These are phyloP conservation scores for Stropharia rugosoannulata DNA, from an alignment of 768 basidiomycete genomes.

Conservation along the genomic window DNA sequence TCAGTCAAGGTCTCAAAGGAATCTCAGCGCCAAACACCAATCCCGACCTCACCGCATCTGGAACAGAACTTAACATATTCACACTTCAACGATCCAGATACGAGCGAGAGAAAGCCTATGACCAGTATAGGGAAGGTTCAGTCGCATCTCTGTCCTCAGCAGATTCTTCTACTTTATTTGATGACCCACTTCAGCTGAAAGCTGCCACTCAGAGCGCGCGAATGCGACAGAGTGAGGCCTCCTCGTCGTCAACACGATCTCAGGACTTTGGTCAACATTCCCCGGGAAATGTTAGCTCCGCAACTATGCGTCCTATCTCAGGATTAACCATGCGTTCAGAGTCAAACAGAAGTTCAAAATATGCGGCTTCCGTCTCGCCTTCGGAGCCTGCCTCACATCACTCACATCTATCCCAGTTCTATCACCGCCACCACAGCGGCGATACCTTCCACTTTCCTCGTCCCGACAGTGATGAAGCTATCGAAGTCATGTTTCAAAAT, in stretches of 20 bases:
- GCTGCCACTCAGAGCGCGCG: slow-evolving; percentile 34
- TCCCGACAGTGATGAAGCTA: slow-evolving; percentile 73
- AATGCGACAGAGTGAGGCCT: slow-evolving; percentile 55
- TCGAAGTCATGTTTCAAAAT: slow-evolving; percentile 78
- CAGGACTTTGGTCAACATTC: slow-evolving; percentile 54
- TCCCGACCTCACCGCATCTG: slow-evolving; percentile 69
- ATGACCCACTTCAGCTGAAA: slow-evolving; percentile 43
- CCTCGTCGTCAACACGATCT: slow-evolving; percentile 52
- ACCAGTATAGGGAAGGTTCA: slow-evolving; percentile 40
- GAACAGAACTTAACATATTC: slow-evolving; percentile 70
- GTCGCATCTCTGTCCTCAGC: slow-evolving; percentile 48
- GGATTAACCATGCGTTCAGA: slow-evolving; percentile 57
- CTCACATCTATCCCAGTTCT: slow-evolving; percentile 50
- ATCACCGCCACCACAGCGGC: slow-evolving; percentile 49
- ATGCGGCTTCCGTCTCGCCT: slow-evolving; percentile 54
- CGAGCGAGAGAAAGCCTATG: slow-evolving; percentile 58
- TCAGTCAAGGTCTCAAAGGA: slow-evolving; percentile 55
- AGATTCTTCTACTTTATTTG: slow-evolving; percentile 61
- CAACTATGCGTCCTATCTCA: slow-evolving; percentile 51
- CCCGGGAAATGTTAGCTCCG: slow-evolving; percentile 27
- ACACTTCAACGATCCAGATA: slow-evolving; percentile 46
- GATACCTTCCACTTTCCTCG: slow-evolving; percentile 73
- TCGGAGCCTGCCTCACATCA: slow-evolving; percentile 43
- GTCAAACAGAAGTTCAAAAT: slow-evolving; percentile 57
- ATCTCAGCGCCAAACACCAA: slow-evolving; percentile 88